phyloP scores from a whole-genome alignment of 257 asterid genomes.

The Anisodus acutangulus region DNA sequence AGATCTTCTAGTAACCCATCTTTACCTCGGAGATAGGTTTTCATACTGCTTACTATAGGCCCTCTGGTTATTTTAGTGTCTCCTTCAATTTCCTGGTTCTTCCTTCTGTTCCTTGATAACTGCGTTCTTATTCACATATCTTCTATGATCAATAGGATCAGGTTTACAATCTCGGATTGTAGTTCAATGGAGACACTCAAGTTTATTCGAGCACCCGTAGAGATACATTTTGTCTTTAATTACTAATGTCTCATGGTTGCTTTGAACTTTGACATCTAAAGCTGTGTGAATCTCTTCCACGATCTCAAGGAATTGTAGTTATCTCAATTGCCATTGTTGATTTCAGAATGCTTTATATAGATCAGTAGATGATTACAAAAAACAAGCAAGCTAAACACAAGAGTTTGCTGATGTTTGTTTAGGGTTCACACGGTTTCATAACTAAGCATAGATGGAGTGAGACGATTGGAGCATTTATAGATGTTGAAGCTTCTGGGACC shows the following conservation, averaged over 20 bases:
- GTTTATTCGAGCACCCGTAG: not conserved
- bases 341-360: slow-evolving; percentile 24
- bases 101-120: slow-evolving; percentile 22
- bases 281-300: not conserved
- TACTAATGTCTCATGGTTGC: slow-evolving; percentile 12
- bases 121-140: not conserved
- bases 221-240: not conserved
- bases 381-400: not conserved
- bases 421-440: slow-evolving; percentile 99
- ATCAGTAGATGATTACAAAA: not conserved
- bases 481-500: slow-evolving; percentile 95
- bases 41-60: not conserved
- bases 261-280: not conserved
- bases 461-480: slow-evolving; percentile 84
- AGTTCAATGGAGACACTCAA: not conserved
- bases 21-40: slow-evolving; percentile 8
- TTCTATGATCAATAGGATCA: not conserved
- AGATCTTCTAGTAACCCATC: slow-evolving; percentile 14
- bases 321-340: slow-evolving; percentile 5
- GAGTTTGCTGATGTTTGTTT: slow-evolving; percentile 31
- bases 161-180: slow-evolving; percentile 7
- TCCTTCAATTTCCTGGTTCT: not conserved
- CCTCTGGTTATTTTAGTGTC: not conserved
- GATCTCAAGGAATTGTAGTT: slow-evolving; percentile 15
- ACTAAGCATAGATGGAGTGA: slow-evolving; percentile 92